Percentiles rank a stretch among this genome's conserved stretches.
phyloP scores from a whole-genome alignment of 441 rosid species.

The Mallotus japonicus region DNA sequence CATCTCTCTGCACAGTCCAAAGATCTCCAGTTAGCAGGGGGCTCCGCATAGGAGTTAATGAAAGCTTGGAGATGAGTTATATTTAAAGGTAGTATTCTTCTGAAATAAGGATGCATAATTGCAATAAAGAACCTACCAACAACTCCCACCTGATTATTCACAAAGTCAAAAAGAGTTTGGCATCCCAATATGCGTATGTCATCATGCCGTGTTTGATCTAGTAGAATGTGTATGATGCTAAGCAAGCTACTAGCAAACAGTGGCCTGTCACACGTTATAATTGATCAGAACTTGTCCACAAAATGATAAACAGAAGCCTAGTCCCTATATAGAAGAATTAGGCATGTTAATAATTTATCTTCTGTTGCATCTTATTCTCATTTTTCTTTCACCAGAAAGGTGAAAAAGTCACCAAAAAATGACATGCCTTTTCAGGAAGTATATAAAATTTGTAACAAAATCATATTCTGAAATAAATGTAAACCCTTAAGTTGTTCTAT shows the following conservation, averaged over 20 bases:
- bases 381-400: background rate
- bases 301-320: background rate
- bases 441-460: background rate
- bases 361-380: background rate
- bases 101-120: constrained; percentile 5
- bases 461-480: background rate
- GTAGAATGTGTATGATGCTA: constrained; percentile 64
- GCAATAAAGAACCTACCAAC: constrained; percentile 3
- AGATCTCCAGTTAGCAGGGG: constrained; percentile 18
- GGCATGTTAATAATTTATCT: background rate
- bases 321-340: background rate
- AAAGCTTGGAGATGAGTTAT: constrained; percentile 2
- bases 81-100: background rate
- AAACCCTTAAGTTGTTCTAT: background rate
- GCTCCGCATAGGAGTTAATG: background rate
- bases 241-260: constrained; percentile 79
- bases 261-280: constrained; percentile 49
- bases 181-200: constrained; percentile 81
- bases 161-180: constrained; percentile 75
- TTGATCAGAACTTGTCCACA: constrained; percentile 4
- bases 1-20: constrained; percentile 59
- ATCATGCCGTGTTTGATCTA: constrained; percentile 77
- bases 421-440: background rate
- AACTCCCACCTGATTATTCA: constrained; percentile 72
- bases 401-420: background rate